Base-by-base conservation (phyloP, 2,329 filamentous ascomycete genomes). In the Aspergillus fumigatiaffinis region DNA sequence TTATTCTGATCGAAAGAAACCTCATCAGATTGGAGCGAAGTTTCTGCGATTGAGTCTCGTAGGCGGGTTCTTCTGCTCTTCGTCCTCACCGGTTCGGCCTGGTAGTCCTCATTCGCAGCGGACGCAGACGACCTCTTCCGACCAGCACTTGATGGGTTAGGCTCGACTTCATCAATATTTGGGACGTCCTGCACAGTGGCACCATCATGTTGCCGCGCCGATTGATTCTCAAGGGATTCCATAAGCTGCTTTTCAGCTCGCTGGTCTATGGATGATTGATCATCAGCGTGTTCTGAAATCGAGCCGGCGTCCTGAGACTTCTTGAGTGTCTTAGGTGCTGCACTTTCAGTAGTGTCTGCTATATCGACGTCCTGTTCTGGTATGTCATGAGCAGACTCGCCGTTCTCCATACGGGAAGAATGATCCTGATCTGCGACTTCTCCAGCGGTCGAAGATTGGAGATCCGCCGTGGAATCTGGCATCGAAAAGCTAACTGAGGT, bases 91-190 rank as follows among this genome's bases (percentile, higher is more conserved):
- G 81, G 81, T 59, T 87, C 84, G 12, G 75, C 74, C 12, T 77
- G 78, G 52, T 47, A 47, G 23, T 87, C 85, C 2, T 84, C 79
- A 28, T 86, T 76, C 9, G 82, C 83, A 51, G 84, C 82, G 21
- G 81, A 83, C 52, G 85, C 82, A 14, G 82, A 83, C 2, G 84
- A 87, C 56, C 85, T 77, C 69, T 88, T 88, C 21, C 85, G 79
- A 23, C 78, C 78, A 10, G 74, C 74, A 4, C 73, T 66, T 50
- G 66, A 72, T n/a, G 75, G 69, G 53, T 76, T 78, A 28, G 62
- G 55, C 6, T 73, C 71, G 4, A 58, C 50, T 10, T 68, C 70
- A 14, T 74, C 71, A 3, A 54, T 53, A 8, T 65, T 67, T 21
- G 57, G 38, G 12, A 63, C 59, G 9, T 69, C 66, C 50, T 67